A percentile compares a stretch with the other conserved stretches of the same genome.
Evolutionary conservation across 495 filamentous ascomycete species (phyloP).

Genomic region (Talaromyces borbonicus): DNA sequence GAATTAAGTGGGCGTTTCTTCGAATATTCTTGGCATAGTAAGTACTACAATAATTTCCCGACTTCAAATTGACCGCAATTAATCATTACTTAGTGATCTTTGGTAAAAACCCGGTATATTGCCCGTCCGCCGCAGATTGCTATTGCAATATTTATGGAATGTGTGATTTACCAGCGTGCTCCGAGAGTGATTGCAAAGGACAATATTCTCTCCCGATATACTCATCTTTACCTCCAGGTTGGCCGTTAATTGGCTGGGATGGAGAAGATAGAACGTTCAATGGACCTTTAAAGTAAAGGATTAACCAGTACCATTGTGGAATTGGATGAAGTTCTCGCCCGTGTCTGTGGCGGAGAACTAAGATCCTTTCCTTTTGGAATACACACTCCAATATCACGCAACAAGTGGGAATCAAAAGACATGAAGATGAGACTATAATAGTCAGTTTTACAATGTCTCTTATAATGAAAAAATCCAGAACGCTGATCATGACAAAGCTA

Average conservation of each 20-base stretch:
- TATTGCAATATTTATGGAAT: constrained; percentile 31
- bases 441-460: too few species aligned
- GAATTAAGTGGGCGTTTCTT: constrained; percentile 49
- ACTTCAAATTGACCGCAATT: background rate
- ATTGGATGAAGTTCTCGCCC: background rate
- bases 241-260: constrained; percentile 5
- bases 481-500: too few species aligned
- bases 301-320: background rate
- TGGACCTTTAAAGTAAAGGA: background rate
- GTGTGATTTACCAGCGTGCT: constrained; percentile 2
- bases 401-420: too few species aligned
- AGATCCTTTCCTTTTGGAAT: too few species aligned
- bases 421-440: too few species aligned
- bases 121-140: constrained; percentile 24
- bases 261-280: constrained; percentile 1
- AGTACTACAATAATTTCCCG: constrained; percentile 11
- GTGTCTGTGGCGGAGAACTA: too few species aligned
- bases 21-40: constrained; percentile 63
- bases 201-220: constrained; percentile 1
- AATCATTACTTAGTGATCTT: constrained; percentile 17
- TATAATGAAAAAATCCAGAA: too few species aligned
- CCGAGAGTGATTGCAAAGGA: background rate
- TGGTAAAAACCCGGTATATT: constrained; percentile 17
- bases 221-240: constrained; percentile 4
- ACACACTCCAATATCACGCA: too few species aligned